phyloP scores from a whole-genome alignment of 1,284 basidiomycete species.

The Exsudoporus floridanus region DNA sequence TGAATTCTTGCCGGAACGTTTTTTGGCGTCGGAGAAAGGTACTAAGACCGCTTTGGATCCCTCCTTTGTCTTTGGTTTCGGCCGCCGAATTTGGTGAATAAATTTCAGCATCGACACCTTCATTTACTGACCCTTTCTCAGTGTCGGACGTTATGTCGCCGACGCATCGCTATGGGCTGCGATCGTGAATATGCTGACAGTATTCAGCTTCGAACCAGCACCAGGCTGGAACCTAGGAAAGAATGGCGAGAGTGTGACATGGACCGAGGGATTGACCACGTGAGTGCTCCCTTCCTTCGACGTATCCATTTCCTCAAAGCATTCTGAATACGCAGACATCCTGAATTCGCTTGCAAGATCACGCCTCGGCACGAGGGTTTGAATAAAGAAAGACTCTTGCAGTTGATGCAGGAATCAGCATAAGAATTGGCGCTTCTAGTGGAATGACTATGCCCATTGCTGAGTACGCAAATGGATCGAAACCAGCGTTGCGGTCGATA shows the following conservation, averaged over 20 bases:
- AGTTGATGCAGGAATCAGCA: background rate
- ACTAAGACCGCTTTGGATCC: conserved; percentile 19
- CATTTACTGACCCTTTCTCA: background rate
- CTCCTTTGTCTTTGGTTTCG: conserved; percentile 43
- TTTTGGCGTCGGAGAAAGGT: conserved; percentile 23
- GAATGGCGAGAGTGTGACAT: conserved; percentile 11
- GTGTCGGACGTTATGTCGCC: conserved; percentile 39
- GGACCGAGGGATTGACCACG: conserved; percentile 9
- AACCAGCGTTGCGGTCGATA: too few species aligned
- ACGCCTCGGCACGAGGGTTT: conserved; percentile 6
- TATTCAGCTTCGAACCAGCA: conserved; percentile 5
- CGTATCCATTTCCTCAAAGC: background rate
- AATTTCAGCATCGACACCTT: background rate
- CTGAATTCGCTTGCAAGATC: conserved; percentile 9
- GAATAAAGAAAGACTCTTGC: background rate
- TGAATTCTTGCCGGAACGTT: conserved; percentile 42
- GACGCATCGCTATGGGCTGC: conserved; percentile 26
- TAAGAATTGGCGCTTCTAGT: background rate
- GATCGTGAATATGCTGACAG: conserved; percentile 10
- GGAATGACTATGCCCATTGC: background rate
- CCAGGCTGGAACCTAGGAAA: conserved; percentile 6
- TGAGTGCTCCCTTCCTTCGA: background rate
- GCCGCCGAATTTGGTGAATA: conserved; percentile 40
- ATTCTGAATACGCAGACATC: conserved; percentile 1
- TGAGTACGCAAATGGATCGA: too few species aligned